Percentiles rank a stretch among this genome's conserved stretches.
These are phyloP conservation scores for Tubosaeta brunneosetosa DNA, from an alignment of 768 basidiomycete species.

Conservation along the genomic window DNA sequence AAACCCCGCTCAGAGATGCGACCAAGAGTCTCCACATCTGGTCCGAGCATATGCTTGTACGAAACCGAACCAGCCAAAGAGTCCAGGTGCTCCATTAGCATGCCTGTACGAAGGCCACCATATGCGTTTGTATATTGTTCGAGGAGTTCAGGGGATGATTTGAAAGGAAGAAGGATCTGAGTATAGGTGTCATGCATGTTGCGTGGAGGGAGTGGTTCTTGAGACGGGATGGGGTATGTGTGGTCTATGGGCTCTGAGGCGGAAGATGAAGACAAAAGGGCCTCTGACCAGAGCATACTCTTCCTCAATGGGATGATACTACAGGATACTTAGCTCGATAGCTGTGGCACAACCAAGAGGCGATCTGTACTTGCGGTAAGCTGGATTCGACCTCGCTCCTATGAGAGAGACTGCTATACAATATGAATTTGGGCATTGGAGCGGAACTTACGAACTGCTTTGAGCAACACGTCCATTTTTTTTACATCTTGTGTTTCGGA, in stretches of 20 bases:
- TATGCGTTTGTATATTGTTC: slow-evolving; percentile 69
- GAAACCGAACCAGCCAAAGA: slow-evolving; percentile 81
- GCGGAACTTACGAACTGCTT: slow-evolving; percentile 49
- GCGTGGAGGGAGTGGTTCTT: slow-evolving; percentile 38
- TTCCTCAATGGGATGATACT: slow-evolving; percentile 57
- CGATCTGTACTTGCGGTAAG: slow-evolving; percentile 43
- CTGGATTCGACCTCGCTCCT: slow-evolving; percentile 53
- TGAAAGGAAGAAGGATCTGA: slow-evolving; percentile 61
- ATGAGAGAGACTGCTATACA: not conserved
- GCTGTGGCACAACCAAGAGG: not conserved
- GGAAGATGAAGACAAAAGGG: slow-evolving; percentile 40
- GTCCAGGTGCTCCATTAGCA: slow-evolving; percentile 77
- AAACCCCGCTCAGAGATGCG: slow-evolving; percentile 60
- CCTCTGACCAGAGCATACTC: slow-evolving; percentile 54
- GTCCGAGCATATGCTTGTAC: slow-evolving; percentile 78
- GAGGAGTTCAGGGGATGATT: slow-evolving; percentile 50
- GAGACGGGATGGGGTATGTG: slow-evolving; percentile 9
- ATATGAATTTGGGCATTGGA: not conserved
- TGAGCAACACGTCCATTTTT: slow-evolving; percentile 53
- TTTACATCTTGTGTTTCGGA: slow-evolving; percentile 58
- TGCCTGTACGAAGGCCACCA: slow-evolving; percentile 67
- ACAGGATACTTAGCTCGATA: slow-evolving; percentile 7
- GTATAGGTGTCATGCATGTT: slow-evolving; percentile 71
- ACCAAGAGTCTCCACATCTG: slow-evolving; percentile 50
- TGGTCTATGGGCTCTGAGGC: slow-evolving; percentile 13